These are phyloP conservation scores for Piloderma croceum DNA, from an alignment of 768 basidiomycete genomes.

Conservation along the genomic window DNA sequence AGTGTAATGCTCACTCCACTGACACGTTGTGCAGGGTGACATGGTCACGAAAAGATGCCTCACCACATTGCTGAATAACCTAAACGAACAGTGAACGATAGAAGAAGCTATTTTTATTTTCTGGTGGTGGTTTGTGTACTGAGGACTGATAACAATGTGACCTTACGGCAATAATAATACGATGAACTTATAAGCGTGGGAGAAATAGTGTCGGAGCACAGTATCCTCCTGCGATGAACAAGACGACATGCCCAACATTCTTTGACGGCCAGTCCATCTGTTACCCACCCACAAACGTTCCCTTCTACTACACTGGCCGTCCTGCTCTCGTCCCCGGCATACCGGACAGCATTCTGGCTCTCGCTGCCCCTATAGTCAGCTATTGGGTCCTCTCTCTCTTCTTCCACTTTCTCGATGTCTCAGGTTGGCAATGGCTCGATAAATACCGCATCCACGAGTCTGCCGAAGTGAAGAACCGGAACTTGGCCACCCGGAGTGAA, in stretches of 20 bases:
- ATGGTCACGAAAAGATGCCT: slow-evolving; percentile 97
- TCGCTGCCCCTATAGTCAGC: slow-evolving; percentile 68
- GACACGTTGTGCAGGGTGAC: slow-evolving; percentile 59
- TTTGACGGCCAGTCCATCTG: slow-evolving; percentile 33
- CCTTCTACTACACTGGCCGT: slow-evolving; percentile 51
- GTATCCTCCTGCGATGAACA: slow-evolving; percentile 28
- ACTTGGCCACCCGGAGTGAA: slow-evolving; percentile 62
- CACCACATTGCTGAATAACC: slow-evolving; percentile 83
- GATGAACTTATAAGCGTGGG: no score
- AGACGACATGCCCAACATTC: slow-evolving; percentile 30
- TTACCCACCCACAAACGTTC: slow-evolving; percentile 30
- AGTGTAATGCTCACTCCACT: slow-evolving; percentile 5
- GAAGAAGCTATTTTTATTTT: no score
- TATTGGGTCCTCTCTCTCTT: slow-evolving; percentile 82
- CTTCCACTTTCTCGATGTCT: slow-evolving; percentile 81
- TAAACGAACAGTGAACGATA: slow-evolving; percentile 69
- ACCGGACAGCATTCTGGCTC: slow-evolving; percentile 65
- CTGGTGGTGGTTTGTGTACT: no score
- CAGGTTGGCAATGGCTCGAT: slow-evolving; percentile 71
- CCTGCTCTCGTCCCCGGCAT: slow-evolving; percentile 47
- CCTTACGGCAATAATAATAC: no score
- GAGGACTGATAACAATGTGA: no score
- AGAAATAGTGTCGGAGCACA: no score
- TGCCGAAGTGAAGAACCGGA: slow-evolving; percentile 66
- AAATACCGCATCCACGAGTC: slow-evolving; percentile 86